Evolutionary conservation across 1,284 basidiomycete genomes (phyloP).

Genomic region (Rhodotorula sp.): DNA sequence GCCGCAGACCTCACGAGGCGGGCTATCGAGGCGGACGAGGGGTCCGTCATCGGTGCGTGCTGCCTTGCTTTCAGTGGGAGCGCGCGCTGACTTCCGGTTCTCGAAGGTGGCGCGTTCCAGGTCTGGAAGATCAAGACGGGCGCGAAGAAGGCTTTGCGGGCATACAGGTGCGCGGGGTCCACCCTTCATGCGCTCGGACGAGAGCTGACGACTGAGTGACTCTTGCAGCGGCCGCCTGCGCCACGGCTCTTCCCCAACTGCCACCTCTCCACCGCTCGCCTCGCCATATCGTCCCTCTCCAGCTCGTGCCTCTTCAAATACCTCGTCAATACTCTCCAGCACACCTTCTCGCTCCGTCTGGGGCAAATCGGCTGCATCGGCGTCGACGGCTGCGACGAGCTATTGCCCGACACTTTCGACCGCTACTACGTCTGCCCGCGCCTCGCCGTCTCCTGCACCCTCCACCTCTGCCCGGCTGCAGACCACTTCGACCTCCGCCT

Average conservation of each 20-base stretch:
- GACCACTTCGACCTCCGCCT: too few relatives aligned
- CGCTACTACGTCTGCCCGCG: neutral
- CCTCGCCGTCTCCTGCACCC: neutral
- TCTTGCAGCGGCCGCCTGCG: neutral
- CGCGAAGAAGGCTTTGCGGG: slow-evolving; percentile 8
- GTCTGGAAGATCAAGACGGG: slow-evolving; percentile 28
- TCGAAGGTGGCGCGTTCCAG: slow-evolving; percentile 11
- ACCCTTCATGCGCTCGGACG: neutral
- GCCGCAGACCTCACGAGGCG: neutral
- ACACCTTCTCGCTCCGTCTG: too few relatives aligned
- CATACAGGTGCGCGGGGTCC: neutral
- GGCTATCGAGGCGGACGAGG: slow-evolving; percentile 9
- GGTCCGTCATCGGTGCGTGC: neutral
- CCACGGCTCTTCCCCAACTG: neutral
- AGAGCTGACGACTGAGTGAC: neutral
- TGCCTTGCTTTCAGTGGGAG: too few relatives aligned
- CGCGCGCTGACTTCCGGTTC: neutral
- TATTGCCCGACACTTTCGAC: neutral
- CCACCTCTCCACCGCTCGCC: neutral
- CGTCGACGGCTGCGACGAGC: neutral
- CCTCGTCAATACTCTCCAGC: neutral
- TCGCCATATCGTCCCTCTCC: neutral
- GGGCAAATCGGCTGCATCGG: neutral
- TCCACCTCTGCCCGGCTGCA: neutral
- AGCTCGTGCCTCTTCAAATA: neutral